A percentile compares a stretch with the other conserved stretches of the same genome.
phyloP scores from a whole-genome alignment of 2,329 filamentous ascomycete species.

The Xylaria digitata region DNA sequence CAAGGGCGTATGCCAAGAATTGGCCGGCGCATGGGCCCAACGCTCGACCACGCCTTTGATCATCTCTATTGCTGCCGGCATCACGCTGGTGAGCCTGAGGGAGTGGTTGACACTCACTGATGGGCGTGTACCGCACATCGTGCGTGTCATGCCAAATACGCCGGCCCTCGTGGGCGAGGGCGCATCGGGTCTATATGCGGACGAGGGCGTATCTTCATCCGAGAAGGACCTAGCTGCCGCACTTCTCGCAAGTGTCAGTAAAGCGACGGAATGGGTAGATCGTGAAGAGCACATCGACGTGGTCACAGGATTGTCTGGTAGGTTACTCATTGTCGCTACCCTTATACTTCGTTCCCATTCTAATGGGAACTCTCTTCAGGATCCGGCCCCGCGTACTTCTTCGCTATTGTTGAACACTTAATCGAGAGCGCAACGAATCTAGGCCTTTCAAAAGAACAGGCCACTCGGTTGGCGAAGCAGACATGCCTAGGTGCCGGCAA shows the following conservation, averaged over 20 bases:
- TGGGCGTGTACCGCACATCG: conserved; percentile 55
- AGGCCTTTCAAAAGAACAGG: conserved; percentile 60
- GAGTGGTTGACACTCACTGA: conserved; percentile 56
- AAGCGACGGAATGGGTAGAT: conserved; percentile 62
- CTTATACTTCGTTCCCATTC: conserved; percentile 8
- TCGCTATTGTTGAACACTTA: conserved; percentile 64
- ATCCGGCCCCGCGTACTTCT: conserved; percentile 65
- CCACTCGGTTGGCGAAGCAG: conserved; percentile 61
- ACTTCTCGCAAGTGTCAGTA: conserved; percentile 60
- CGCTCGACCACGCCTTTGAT: conserved; percentile 55
- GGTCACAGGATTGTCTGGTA: conserved; percentile 62
- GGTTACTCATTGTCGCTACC: conserved; percentile 35
- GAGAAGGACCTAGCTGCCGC: conserved; percentile 58
- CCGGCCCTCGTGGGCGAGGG: conserved; percentile 63
- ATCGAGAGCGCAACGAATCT: conserved; percentile 57
- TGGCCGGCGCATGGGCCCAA: conserved; percentile 54
- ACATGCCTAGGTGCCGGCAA: conserved; percentile 63
- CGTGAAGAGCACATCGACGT: conserved; percentile 62
- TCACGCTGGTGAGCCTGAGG: conserved; percentile 58
- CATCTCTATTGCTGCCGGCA: conserved; percentile 62
- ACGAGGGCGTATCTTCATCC: conserved; percentile 54
- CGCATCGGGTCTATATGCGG: conserved; percentile 60
- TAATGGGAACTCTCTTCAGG: conserved; percentile 48
- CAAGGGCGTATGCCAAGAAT: conserved; percentile 59
- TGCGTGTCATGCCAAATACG: conserved; percentile 66